Conservation (phyloP, 2,329 filamentous ascomycete species). For the Incumbomyces delicatus region DNA sequence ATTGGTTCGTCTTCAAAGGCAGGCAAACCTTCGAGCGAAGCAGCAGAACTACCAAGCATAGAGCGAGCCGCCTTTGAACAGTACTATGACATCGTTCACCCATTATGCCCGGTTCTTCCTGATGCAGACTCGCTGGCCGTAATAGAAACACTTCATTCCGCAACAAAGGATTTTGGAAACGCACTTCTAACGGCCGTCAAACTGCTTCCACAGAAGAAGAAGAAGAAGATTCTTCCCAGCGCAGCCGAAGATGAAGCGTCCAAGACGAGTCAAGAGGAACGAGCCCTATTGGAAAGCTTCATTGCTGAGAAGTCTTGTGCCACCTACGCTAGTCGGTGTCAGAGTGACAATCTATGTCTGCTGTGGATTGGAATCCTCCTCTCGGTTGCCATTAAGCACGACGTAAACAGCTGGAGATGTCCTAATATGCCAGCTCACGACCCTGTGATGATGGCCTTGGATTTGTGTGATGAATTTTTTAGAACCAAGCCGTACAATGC, state of each 20-base stretch:
- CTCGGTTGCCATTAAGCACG: slow-evolving; percentile 10
- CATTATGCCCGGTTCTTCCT: slow-evolving; percentile 16
- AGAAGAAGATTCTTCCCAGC: neutral
- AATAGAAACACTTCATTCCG: neutral
- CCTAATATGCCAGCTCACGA: slow-evolving; percentile 1
- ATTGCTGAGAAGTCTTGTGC: neutral
- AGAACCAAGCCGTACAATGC: neutral
- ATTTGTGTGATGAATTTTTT: slow-evolving; percentile 5
- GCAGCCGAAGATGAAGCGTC: neutral
- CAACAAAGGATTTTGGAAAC: slow-evolving; percentile 1
- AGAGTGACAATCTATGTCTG: slow-evolving; percentile 8
- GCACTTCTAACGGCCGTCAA: neutral
- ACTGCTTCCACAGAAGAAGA: neutral
- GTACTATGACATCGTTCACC: slow-evolving; percentile 17
- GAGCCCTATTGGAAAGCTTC: slow-evolving; percentile 9
- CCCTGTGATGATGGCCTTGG: slow-evolving; percentile 5
- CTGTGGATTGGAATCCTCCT: slow-evolving; percentile 14
- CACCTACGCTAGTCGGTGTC: neutral
- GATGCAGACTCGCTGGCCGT: slow-evolving; percentile 3
- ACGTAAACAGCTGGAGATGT: slow-evolving; percentile 9
- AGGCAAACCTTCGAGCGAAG: slow-evolving; percentile 8
- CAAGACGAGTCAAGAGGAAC: slow-evolving; percentile 3
- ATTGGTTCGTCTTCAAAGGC: slow-evolving; percentile 11
- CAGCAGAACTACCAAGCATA: slow-evolving; percentile 5
- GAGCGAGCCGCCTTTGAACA: slow-evolving; percentile 7